Conservation (phyloP, 345 rosid genomes). For the rapeseed (Brassica napus) region Da-Ae NC_063443.1:3334501-3335000, state of each 20-base stretch:
- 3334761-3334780: slow-evolving; percentile 17
- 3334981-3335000: slow-evolving; percentile 45
- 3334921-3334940: slow-evolving; percentile 9
- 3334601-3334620: slow-evolving; percentile 65
- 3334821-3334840: slow-evolving; percentile 32
- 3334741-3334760: not conserved
- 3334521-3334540: slow-evolving; percentile 30
- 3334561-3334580: slow-evolving; percentile 65
- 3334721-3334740: not conserved
- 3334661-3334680: not conserved
- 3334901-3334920: not conserved
- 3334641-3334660: not conserved
- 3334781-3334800: slow-evolving; percentile 30
- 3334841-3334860: slow-evolving; percentile 39
- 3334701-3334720: not conserved
- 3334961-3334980: slow-evolving; percentile 30
- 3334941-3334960: slow-evolving; percentile 44
- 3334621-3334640: not conserved
- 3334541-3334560: slow-evolving; percentile 59
- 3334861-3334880: slow-evolving; percentile 22
- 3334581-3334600: slow-evolving; percentile 50
- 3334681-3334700: not conserved
- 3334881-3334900: slow-evolving; percentile 30
- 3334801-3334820: slow-evolving; percentile 27
- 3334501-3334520: slow-evolving; percentile 10